These are phyloP conservation scores for Debaryomyces fabryi DNA, from an alignment of 1,139 yeast genomes.

Conservation along the genomic window DNA sequence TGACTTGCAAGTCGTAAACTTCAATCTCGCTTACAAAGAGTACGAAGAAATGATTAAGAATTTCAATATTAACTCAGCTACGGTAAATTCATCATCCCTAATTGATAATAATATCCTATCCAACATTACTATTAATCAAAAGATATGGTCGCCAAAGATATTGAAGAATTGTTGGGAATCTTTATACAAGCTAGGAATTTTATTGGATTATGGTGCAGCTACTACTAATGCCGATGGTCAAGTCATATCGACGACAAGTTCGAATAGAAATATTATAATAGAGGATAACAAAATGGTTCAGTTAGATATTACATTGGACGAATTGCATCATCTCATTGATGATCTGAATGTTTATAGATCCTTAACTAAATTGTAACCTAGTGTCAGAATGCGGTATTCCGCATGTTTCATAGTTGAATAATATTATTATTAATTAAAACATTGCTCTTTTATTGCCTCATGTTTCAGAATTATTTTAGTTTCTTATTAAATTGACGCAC, in stretches of 20 bases:
- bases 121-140: slow-evolving; percentile 43
- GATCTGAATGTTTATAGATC: slow-evolving; percentile 35
- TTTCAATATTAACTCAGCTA: slow-evolving; percentile 42
- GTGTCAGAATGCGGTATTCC: background rate
- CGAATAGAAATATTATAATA: slow-evolving; percentile 33
- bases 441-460: background rate
- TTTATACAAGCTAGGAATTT: slow-evolving; percentile 39
- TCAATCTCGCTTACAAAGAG: slow-evolving; percentile 78
- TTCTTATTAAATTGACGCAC: background rate
- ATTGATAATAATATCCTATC: slow-evolving; percentile 34
- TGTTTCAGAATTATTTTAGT: slow-evolving; percentile 7
- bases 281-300: slow-evolving; percentile 53
- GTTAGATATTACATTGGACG: slow-evolving; percentile 49
- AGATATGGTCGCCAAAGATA: slow-evolving; percentile 51
- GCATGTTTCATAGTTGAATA: slow-evolving; percentile 1
- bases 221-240: slow-evolving; percentile 40
- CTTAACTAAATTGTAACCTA: slow-evolving; percentile 29
- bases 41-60: slow-evolving; percentile 58
- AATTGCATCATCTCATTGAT: slow-evolving; percentile 36
- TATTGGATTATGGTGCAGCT: slow-evolving; percentile 37
- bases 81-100: slow-evolving; percentile 37
- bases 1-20: slow-evolving; percentile 61
- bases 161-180: slow-evolving; percentile 60
- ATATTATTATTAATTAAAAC: background rate
- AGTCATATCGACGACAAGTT: slow-evolving; percentile 31